Evolutionary conservation across 176 grass and related monocot genomes (phyloP), one percentile per base, ranked within the genome.

Genomic region (Oryza australiensis): DNA sequence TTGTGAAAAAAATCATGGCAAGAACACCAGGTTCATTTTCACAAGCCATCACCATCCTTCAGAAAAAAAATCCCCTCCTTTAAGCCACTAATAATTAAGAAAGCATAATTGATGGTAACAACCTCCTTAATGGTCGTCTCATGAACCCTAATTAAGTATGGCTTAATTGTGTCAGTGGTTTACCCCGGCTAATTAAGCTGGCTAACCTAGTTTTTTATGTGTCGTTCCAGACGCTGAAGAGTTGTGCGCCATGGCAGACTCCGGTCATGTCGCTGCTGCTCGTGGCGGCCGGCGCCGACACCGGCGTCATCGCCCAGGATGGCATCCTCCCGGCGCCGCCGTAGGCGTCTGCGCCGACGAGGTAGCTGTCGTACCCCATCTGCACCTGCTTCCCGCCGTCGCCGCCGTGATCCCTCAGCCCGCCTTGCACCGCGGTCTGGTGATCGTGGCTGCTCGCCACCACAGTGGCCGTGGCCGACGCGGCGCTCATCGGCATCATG

Each of bases 151-250:
- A 86, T 62, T 73, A 68, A 23, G 55, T 74, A 62, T 23, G 55
- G 55, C 73, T 73, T 32, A 64, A 42, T 83, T 27, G 75, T 69
- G 83, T 86, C 75, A 86, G 84, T 63, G 64, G 74, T 74, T 86
- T 66, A 57, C n/a, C 23, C 5, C 8, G 29, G 29, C 18, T 55
- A 14, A 55, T 2, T 23, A 55, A 65, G 14, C 13, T 55, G 27
- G 51, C 18, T 15, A 14, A 5, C 70, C 42, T 68, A 72, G 81
- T 7, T 7, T 16, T 62, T 49, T 88, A 90, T 35, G 89, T 84
- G 70, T 92, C 78, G 28, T 88, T 92, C 89, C 93, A 94, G 59
- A 87, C 89, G 15, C 82, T 90, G 85, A 92, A 92, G 37, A 90
- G 66, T 72, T 89, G 87, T 10, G 88, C 66, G 14, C 83, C 84